Conservation (phyloP, 2,329 filamentous ascomycete species). For the Sarocladium oryzae region DNA sequence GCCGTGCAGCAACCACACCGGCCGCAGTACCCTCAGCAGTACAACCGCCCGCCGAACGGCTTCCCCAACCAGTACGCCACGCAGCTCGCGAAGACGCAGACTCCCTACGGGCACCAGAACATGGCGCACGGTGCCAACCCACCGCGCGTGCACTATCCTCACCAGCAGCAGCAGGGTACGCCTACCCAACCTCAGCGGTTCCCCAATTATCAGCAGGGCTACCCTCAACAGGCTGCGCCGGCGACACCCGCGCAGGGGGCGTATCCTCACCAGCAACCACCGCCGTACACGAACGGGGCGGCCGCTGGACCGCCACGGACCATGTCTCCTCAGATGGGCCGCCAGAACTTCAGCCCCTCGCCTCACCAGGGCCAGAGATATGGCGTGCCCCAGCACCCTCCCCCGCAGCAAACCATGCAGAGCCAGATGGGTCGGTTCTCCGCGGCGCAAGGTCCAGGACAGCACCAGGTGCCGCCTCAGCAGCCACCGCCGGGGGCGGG, state of each 20-base stretch:
- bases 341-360: constrained; percentile 33
- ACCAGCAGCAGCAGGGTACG: constrained; percentile 35
- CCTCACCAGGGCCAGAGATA: constrained; percentile 21
- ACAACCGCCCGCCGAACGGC: constrained; percentile 40
- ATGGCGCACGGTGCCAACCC: constrained; percentile 42
- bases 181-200: constrained; percentile 33
- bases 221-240: constrained; percentile 29
- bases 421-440: constrained; percentile 24
- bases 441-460: constrained; percentile 4
- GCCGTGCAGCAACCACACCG: constrained; percentile 23
- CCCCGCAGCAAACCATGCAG: constrained; percentile 22
- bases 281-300: constrained; percentile 36
- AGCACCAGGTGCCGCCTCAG: constrained; percentile 12
- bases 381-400: constrained; percentile 21
- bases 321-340: constrained; percentile 38
- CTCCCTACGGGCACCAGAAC: constrained; percentile 44
- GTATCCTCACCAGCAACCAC: constrained; percentile 18
- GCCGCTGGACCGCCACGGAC: constrained; percentile 32
- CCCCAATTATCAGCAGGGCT: constrained; percentile 27
- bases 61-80: constrained; percentile 41
- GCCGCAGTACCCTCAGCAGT: constrained; percentile 39
- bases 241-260: constrained; percentile 28
- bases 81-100: constrained; percentile 45
- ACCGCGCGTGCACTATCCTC: constrained; percentile 36
- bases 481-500: constrained; percentile 25